Percentiles rank a stretch among this genome's conserved stretches.
These are phyloP conservation scores for rapeseed (Brassica napus) DNA, from an alignment of 345 rosid species.

Conservation along the genomic window DNA sequence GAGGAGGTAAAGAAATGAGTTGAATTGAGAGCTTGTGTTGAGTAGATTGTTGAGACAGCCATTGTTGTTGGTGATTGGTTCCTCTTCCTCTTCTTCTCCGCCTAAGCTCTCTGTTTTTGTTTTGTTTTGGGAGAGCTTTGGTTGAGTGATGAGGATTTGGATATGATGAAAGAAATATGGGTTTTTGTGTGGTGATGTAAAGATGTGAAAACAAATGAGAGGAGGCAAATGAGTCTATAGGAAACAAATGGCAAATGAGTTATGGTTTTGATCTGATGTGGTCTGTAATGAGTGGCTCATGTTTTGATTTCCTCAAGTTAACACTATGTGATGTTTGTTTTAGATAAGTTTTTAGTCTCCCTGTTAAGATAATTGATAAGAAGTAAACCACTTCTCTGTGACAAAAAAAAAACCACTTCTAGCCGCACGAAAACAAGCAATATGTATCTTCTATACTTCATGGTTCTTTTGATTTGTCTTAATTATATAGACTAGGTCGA, in stretches of 20 bases:
- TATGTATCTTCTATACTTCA: constrained; percentile 17
- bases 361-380: constrained; percentile 13
- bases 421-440: constrained; percentile 6
- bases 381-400: constrained; percentile 18
- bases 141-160: constrained; percentile 40
- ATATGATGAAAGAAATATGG: constrained; percentile 37
- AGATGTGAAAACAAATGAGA: constrained; percentile 37
- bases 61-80: constrained; percentile 36
- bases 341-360: constrained; percentile 15
- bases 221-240: constrained; percentile 38
- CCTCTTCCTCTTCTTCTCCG: constrained; percentile 34
- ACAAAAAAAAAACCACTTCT: no score
- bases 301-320: constrained; percentile 26
- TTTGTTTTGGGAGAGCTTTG: constrained; percentile 37
- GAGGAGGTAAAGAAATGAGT: constrained; percentile 59
- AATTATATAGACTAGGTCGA: neutral
- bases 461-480: constrained; percentile 42
- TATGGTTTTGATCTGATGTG: neutral
- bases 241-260: constrained; percentile 52
- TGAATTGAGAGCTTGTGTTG: constrained; percentile 69
- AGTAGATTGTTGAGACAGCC: constrained; percentile 74
- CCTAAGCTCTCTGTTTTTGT: constrained; percentile 34
- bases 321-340: constrained; percentile 9
- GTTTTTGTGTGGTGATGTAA: constrained; percentile 36
- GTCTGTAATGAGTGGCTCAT: constrained; percentile 41